Evolutionary conservation across 2,329 filamentous ascomycete species (phyloP).

Genomic region (Ceratocystis eucalypticola): DNA sequence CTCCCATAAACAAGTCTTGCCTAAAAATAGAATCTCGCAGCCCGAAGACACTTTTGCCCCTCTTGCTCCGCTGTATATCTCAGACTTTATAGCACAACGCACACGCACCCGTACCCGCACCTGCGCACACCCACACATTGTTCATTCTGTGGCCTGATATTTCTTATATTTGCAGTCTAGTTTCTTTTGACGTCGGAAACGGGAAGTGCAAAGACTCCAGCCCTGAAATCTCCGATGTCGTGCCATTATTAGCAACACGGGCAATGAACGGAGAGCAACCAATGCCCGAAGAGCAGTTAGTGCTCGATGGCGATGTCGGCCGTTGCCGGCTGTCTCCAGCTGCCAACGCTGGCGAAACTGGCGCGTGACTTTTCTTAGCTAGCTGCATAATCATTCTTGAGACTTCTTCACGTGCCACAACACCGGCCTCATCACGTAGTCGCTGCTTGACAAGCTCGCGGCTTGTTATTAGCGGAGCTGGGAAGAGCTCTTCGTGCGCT

Average conservation of each 20-base stretch:
- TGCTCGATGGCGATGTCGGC: not conserved
- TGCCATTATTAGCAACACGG: not conserved
- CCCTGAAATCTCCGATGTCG: not conserved
- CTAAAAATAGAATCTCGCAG: slow-evolving; percentile 3
- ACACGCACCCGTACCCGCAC: too few species aligned
- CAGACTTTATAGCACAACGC: not conserved
- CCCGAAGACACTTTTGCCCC: not conserved
- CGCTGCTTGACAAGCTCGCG: not conserved
- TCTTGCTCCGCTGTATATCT: not conserved
- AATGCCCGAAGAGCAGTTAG: not conserved
- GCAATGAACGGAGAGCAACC: slow-evolving; percentile 12
- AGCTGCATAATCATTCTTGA: not conserved
- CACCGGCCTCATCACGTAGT: not conserved
- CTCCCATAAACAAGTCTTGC: not conserved
- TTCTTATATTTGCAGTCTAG: not conserved
- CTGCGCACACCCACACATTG: not conserved
- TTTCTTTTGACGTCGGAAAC: not conserved
- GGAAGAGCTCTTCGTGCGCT: slow-evolving; percentile 7
- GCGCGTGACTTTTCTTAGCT: not conserved
- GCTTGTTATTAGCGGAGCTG: slow-evolving; percentile 6
- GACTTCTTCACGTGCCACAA: not conserved
- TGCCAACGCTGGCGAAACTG: too few species aligned
- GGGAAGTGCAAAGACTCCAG: not conserved
- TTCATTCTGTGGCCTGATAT: not conserved
- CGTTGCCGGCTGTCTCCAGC: not conserved